Percentiles rank a stretch among this genome's conserved stretches.
These are phyloP conservation scores for Knoxia roxburghii DNA, from an alignment of 257 asterid species.

Conservation along the genomic window DNA sequence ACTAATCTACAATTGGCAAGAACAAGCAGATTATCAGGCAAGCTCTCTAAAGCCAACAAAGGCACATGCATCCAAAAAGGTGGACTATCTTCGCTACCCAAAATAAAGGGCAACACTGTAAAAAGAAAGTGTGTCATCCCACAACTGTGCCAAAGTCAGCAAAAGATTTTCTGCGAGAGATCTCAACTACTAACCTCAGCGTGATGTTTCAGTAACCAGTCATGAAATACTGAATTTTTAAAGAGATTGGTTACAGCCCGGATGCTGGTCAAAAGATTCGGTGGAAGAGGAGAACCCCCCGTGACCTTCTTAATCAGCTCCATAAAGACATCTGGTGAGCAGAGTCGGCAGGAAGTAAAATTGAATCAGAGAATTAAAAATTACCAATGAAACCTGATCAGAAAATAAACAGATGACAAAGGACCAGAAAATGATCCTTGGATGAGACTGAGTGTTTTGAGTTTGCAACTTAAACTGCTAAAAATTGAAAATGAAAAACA, in stretches of 20 bases:
- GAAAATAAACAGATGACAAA: neutral
- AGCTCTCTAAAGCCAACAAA: neutral
- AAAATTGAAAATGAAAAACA: neutral
- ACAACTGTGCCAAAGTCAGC: neutral
- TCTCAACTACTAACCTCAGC: conserved; percentile 57
- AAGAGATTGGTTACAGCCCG: conserved; percentile 87
- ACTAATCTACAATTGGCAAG: neutral
- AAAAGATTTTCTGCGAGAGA: neutral
- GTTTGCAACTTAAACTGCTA: neutral
- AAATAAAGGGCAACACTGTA: neutral
- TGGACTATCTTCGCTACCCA: neutral
- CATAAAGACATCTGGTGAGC: conserved; percentile 53
- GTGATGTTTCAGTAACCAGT: conserved; percentile 65
- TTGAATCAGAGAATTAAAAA: neutral
- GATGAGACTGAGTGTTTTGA: neutral
- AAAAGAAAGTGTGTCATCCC: neutral
- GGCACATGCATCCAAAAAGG: neutral
- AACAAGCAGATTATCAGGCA: neutral
- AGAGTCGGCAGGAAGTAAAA: too few species aligned
- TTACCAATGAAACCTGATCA: too few species aligned
- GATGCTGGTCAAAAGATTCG: conserved; percentile 78
- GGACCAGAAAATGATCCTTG: neutral
- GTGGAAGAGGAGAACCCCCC: conserved; percentile 64
- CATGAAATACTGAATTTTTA: conserved; percentile 47
- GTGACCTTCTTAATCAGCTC: conserved; percentile 83